Percentiles rank a stretch among this genome's conserved stretches.
These are phyloP conservation scores for Rhodotorula glutinis DNA, from an alignment of 1,284 basidiomycete genomes.

Conservation along the genomic window DNA sequence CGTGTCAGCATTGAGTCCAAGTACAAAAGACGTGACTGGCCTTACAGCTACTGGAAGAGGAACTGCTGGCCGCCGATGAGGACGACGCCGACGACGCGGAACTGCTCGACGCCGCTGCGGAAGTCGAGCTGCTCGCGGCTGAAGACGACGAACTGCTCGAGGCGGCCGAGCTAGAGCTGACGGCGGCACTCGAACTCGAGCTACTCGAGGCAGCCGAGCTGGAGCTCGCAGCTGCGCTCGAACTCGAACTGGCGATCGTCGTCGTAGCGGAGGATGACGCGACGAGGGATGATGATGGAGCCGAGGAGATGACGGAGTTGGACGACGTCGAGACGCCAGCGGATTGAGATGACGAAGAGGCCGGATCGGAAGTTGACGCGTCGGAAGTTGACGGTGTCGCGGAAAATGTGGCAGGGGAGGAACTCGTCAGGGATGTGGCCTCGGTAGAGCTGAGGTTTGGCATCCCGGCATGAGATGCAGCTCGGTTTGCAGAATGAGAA, in stretches of 20 bases:
- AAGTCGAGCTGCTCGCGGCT: background rate
- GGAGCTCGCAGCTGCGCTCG: background rate
- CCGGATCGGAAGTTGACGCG: background rate
- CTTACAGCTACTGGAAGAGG: too few species aligned
- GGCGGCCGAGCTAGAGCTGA: background rate
- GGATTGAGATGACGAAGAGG: background rate
- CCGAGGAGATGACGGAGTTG: background rate
- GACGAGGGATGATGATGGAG: background rate
- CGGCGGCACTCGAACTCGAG: background rate
- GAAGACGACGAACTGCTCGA: background rate
- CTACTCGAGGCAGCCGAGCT: conserved; percentile 1
- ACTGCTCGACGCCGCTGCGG: background rate
- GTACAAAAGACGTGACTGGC: too few species aligned
- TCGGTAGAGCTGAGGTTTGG: background rate
- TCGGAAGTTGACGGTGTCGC: background rate
- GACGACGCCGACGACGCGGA: conserved; percentile 1
- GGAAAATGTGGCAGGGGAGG: background rate
- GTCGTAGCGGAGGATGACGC: background rate
- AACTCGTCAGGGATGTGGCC: background rate
- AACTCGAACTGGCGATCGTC: background rate
- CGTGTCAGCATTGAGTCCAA: too few species aligned
- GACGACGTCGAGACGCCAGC: background rate
- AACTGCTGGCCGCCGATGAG: background rate
- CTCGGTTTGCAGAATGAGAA: background rate
- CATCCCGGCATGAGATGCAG: background rate